Percentiles rank a stretch among this genome's conserved stretches.
Evolutionary conservation across 75 land plant genomes (phyloP).

Genomic region (Sequoiadendron giganteum): DNA sequence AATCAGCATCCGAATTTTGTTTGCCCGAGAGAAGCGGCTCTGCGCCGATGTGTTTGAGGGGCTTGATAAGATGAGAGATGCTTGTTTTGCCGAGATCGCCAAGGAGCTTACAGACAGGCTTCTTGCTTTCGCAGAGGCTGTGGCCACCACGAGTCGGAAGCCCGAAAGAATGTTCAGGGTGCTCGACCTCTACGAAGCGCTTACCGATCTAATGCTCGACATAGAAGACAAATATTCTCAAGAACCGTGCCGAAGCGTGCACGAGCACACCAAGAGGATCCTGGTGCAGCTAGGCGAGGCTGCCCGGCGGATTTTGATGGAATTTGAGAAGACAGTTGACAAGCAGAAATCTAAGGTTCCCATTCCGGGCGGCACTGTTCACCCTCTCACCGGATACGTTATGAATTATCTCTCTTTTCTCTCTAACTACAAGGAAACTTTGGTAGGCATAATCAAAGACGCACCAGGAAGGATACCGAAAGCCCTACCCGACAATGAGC

Average conservation of each 20-base stretch:
- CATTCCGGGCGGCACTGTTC: constrained; percentile 60
- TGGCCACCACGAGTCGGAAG: constrained; percentile 48
- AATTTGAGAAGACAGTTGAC: constrained; percentile 67
- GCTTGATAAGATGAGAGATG: constrained; percentile 26
- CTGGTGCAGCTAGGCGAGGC: constrained; percentile 52
- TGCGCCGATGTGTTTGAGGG: constrained; percentile 51
- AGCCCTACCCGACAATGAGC: not conserved
- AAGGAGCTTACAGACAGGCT: constrained; percentile 43
- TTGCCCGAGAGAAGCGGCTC: constrained; percentile 63
- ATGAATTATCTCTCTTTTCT: constrained; percentile 72
- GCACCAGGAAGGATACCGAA: constrained; percentile 12
- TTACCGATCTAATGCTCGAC: constrained; percentile 57
- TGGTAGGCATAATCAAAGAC: constrained; percentile 45
- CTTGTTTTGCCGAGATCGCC: constrained; percentile 62
- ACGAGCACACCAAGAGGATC: constrained; percentile 40
- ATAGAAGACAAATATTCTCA: constrained; percentile 49
- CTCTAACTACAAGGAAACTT: constrained; percentile 37
- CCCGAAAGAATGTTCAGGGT: constrained; percentile 58
- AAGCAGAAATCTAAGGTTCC: constrained; percentile 55
- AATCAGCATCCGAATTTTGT: constrained; percentile 48
- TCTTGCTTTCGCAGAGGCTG: constrained; percentile 42
- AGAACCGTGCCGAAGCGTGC: constrained; percentile 37
- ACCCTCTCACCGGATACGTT: constrained; percentile 58
- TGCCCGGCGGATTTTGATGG: constrained; percentile 36
- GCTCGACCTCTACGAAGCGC: constrained; percentile 54